Evolutionary conservation across 2,329 filamentous ascomycete genomes (phyloP), one percentile per base, ranked within the genome.

Genomic region (Fusarium verrucosum): DNA sequence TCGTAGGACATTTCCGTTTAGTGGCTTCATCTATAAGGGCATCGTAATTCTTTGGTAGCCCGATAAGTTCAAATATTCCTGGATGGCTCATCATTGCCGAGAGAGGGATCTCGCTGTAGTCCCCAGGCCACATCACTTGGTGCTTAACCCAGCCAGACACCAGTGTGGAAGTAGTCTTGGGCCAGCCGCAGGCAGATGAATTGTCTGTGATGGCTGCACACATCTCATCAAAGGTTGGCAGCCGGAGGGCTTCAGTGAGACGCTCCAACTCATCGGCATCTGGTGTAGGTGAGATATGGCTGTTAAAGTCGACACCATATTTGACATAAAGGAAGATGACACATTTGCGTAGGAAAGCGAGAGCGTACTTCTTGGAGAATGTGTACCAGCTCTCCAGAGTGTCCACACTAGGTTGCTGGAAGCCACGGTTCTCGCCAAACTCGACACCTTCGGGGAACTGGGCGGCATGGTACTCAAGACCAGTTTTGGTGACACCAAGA

Each of bases 21-120:
- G 95, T 94, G 23, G 92, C 92, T 77, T 96, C 94, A 73, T 97
- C 94, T 57, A 97, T 96, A 33, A 99, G 82, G 4, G 88, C 90
- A 75, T 98, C 95, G 75, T 93, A 99, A 71, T 94, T 93, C 77
- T 91, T 92, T 1, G 95, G 95, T 44, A 99, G 80, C 2, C 95
- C 95, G 13, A 99, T 89, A 22, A 99, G 86, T 76, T 99, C 95
- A 72, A 95, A 96, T 65, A 99, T 97, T 42, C 88, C 90, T 0
- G 95, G 96, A 74, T 99, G 95, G 52, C 91, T 89, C 69, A 85
- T 70, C 65, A 84, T 76, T 32, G 83, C 83, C 9, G 83, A 82
- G 16, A 66, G 58, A 17, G 78, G 76, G 51, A 74, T 65, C 42
- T 73, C 72, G 10, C 59, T 65, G 20, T 68, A 54, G 22, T 69